These are phyloP conservation scores for Crithidia bombi DNA, from an alignment of 208 protist genomes.

Conservation along the genomic window DNA sequence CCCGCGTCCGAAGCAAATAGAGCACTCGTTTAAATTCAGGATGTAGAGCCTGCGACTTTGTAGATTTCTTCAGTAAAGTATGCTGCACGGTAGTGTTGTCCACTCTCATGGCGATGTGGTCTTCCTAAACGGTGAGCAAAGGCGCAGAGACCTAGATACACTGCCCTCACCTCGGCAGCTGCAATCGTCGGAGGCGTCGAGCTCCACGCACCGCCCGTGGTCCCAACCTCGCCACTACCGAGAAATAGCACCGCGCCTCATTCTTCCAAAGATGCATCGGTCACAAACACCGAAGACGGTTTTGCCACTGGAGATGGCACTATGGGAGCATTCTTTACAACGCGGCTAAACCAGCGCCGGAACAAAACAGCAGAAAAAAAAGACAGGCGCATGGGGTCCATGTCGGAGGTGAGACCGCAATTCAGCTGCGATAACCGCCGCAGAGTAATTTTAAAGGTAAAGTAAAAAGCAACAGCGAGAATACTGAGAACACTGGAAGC, in stretches of 20 bases:
- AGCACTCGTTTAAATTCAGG: neutral
- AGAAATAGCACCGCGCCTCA: constrained; percentile 1
- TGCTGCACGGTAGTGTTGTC: constrained; percentile 6
- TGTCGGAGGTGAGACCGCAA: neutral
- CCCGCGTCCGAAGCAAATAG: neutral
- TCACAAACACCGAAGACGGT: neutral
- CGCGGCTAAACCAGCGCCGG: neutral
- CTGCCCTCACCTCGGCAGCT: neutral
- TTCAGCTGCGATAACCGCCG: neutral
- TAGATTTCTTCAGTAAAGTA: neutral
- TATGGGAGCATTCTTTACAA: neutral
- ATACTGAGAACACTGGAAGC: neutral
- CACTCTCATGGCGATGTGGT: neutral
- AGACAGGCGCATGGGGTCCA: neutral
- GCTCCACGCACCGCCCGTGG: neutral
- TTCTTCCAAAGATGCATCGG: neutral
- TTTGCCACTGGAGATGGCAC: neutral
- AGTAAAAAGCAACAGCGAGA: neutral
- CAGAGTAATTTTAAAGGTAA: neutral
- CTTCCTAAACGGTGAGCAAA: neutral
- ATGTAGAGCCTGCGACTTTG: neutral
- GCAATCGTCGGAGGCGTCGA: neutral
- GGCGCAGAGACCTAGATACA: neutral
- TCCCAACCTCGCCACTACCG: neutral
- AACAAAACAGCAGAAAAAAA: neutral